Evolutionary conservation across 176 grass and related monocot genomes (phyloP).

Genomic region (Urochloa ruziziensis): DNA sequence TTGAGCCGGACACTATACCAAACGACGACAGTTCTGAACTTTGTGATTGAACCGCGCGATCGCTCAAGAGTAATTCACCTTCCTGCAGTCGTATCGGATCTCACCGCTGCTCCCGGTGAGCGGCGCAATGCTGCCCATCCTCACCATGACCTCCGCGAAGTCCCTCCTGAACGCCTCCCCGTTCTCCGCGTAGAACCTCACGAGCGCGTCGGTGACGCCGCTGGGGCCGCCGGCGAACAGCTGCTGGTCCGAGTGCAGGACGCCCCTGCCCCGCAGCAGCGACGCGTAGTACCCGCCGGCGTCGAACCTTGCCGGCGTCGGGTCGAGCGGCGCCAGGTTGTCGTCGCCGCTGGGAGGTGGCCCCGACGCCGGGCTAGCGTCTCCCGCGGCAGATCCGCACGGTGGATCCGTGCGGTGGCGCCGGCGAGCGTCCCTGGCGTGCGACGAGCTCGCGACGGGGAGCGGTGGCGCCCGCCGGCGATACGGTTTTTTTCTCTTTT

Average conservation of each 20-base stretch:
- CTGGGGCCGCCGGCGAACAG: slow-evolving; percentile 68
- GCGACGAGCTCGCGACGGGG: no score
- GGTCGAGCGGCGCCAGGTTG: no score
- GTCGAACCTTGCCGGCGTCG: no score
- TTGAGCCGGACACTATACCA: neutral
- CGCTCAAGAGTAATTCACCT: slow-evolving; percentile 50
- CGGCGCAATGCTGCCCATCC: slow-evolving; percentile 58
- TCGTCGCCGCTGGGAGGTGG: no score
- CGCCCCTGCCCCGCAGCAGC: slow-evolving; percentile 43
- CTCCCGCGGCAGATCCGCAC: no score
- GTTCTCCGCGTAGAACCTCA: slow-evolving; percentile 58
- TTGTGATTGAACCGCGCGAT: no score
- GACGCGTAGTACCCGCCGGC: slow-evolving; percentile 48
- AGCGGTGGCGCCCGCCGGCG: no score
- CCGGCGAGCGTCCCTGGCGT: no score
- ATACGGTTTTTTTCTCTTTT: no score
- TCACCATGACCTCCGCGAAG: slow-evolving; percentile 72
- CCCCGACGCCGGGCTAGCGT: no score
- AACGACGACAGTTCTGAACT: no score
- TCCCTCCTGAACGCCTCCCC: slow-evolving; percentile 55
- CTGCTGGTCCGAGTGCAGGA: slow-evolving; percentile 87
- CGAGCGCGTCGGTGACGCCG: slow-evolving; percentile 49
- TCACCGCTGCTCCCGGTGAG: slow-evolving; percentile 60
- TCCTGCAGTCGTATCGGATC: slow-evolving; percentile 65
- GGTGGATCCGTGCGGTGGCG: no score